Base-by-base conservation (phyloP, 2,329 filamentous ascomycete species). In the Apiospora pterosperma region DNA sequence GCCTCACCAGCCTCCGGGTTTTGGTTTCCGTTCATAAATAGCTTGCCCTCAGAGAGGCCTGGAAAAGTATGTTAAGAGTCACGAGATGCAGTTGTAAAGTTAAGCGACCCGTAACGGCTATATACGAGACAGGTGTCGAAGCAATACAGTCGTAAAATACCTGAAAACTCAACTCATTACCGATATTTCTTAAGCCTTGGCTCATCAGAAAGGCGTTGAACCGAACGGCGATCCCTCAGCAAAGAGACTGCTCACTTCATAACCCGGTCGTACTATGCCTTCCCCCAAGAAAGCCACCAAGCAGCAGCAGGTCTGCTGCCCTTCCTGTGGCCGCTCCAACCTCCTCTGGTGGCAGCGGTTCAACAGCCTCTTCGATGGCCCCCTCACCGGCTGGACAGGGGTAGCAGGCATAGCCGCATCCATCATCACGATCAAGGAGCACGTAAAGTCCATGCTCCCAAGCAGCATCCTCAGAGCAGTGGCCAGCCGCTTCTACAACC, bases 351-450 rank as follows among this genome's bases (percentile, higher is more conserved):
- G 11, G 5, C 39, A 34, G 60, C 60, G 60, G 19, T 42, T 62
- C 38, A 42, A 42, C 60, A 62, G 39, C 28, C 28, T 62, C 38
- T 62, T 62, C 38, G 28, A 44, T 19, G 41, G 41, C 39, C 60
- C 48, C 39, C 34, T 42, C 60, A 4, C 39, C 36, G 38, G 38
- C 60, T 48, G 38, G 60, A 34, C 25, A 19, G 23, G 36, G 14
- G 19, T 14, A n/a, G 39, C 39, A 21, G 28, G 25, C 60, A 19
- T 62, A 16, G 41, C 60, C n/a, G 39, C 60, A 3, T 14, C 38
- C 12, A 34, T 62, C 28, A 42, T 42, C 38, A 48, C 31, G 3
- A 39, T 62, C 19, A 36, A 34, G 12, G 60, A 39, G 19, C 41
- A 34, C 19, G 23, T 62, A 8, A 34, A 16, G 23, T 42, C 60